Evolutionary conservation across 2,329 filamentous ascomycete genomes (phyloP).

Genomic region (Aspergillus ustus): DNA sequence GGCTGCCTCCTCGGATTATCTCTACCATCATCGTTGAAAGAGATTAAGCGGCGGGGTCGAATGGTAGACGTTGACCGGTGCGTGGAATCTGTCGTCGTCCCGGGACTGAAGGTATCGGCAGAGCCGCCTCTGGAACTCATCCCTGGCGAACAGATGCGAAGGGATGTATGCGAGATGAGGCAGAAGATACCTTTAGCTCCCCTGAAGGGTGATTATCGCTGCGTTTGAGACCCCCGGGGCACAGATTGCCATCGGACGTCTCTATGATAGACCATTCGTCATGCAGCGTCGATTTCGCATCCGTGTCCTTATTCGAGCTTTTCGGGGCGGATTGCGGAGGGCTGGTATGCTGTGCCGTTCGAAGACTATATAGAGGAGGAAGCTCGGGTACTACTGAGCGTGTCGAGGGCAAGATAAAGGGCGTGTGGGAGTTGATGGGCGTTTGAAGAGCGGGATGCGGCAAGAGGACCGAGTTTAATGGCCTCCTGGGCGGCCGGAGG

Average conservation of each 20-base stretch:
- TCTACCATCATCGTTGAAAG: slow-evolving; percentile 45
- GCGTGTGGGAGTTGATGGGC: not conserved
- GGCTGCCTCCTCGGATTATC: slow-evolving; percentile 30
- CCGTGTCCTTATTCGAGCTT: slow-evolving; percentile 25
- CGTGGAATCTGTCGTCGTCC: slow-evolving; percentile 34
- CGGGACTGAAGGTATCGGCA: slow-evolving; percentile 41
- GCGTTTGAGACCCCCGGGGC: slow-evolving; percentile 36
- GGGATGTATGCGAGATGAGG: slow-evolving; percentile 23
- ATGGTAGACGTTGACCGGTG: slow-evolving; percentile 44
- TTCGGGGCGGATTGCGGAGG: not conserved
- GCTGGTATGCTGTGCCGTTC: not conserved
- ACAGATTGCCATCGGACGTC: slow-evolving; percentile 41
- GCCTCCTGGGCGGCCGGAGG: slow-evolving; percentile 11
- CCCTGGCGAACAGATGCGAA: slow-evolving; percentile 34
- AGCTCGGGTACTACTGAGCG: not conserved
- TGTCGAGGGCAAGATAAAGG: not conserved
- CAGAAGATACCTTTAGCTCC: slow-evolving; percentile 29
- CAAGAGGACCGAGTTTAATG: slow-evolving; percentile 13
- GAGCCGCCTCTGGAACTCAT: slow-evolving; percentile 48
- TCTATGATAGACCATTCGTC: slow-evolving; percentile 43
- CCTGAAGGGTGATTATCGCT: slow-evolving; percentile 25
- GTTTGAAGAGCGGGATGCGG: slow-evolving; percentile 19
- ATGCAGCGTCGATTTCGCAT: slow-evolving; percentile 35
- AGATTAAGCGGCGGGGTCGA: slow-evolving; percentile 50
- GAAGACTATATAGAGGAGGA: not conserved